Base-by-base conservation (phyloP, 2,329 filamentous ascomycete species). In the Epicoccum sorghinum region DNA sequence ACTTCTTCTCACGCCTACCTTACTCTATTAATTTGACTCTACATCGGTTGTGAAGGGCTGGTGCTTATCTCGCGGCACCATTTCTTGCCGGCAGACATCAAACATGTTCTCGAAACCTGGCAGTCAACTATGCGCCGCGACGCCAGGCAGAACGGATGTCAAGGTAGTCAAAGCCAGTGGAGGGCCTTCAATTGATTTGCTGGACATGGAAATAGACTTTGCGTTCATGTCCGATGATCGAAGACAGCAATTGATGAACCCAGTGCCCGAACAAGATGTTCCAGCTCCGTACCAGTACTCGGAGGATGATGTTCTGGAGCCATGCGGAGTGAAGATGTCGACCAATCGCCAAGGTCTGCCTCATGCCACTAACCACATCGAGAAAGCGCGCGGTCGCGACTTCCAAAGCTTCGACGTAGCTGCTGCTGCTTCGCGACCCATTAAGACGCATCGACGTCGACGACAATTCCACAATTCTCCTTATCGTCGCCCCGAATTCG, bases 381-480 rank as follows among this genome's bases (percentile, higher is more conserved):
- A 53, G 52, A 55, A 57, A 48, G 48, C 49, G 48, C 49, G 52
- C 33, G 40, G 47, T 49, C 52, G 55, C 59, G 61, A 59, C 55
- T 50, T 56, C 52, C 52, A 50, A 50, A 50, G 57, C 58, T 35
- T 57, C 56, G 48, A 63, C 57, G 58, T 57, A 57, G 47, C 43
- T 58, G 42, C 45, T 55, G 45, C 45, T 55, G 45, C 38, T 56
- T 29, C 43, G 48, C 63, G 59, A 59, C 55, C 42, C 46, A 60
- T 47, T 57, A 58, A 39, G 45, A 42, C 55, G 59, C 60, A 61
- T 54, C 60, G 52, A 49, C 54, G 37, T 52, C 54, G 50, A 60
- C 46, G 24, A 36, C 30, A 24, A 48, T 36, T 55, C 41, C 48
- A 50, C 58, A 32, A 23, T 38, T 30, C 48, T 48, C 41, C 13